Base-by-base conservation (phyloP, 768 basidiomycete species). In the Sarcodon sp. region DNA sequence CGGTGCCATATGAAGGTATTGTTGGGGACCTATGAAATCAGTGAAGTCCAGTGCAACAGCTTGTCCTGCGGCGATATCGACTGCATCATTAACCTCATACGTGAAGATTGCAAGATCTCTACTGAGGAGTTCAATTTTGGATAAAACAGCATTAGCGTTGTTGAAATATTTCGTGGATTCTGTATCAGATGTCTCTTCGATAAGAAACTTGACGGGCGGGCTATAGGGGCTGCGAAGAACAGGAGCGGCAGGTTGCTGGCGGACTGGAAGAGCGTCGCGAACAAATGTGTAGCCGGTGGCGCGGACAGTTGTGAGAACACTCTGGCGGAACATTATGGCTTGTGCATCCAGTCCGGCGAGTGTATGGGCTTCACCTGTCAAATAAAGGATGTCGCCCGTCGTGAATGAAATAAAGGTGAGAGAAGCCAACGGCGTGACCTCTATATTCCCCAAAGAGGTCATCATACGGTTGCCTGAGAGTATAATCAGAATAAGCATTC, bases 381-480 rank as follows among this genome's bases (percentile, higher is more conserved):
- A 58, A 53, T 84, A 84, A 5, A 83, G 66, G 10, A 82, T 66
- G 33, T 74, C 63, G 3, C 81, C 80, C 0, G 66, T 69, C 9
- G 62, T 60, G 54, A 76, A 82, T 15, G 68, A 69, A 6, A 76
- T 58, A 49, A 82, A 72, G n/a, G 76, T 75, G 11, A 81, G 63
- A 0, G 72, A 73, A 4, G 80, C 80, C 1, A 75, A 56, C 4
- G 75, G 74, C 0, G 75, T 78, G 16, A 68, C 66, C 51, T 76
- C 72, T 32, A 80, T 72, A 50, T 82, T 80, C 2, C 80, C 79
- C 10, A 83, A 60, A 12, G 79, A 78, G 15, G 75, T 79, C 72
- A 83, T 70, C 46, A 79, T 61, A 3, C 78, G 69, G 54, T 83
- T 82, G 1, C 79, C 79, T 79, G 39, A 2, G 12, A 5, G 27